These are phyloP conservation scores for Astrephomene gubernaculifera DNA, from an alignment of 139 green algal genomes.

Conservation along the genomic window DNA sequence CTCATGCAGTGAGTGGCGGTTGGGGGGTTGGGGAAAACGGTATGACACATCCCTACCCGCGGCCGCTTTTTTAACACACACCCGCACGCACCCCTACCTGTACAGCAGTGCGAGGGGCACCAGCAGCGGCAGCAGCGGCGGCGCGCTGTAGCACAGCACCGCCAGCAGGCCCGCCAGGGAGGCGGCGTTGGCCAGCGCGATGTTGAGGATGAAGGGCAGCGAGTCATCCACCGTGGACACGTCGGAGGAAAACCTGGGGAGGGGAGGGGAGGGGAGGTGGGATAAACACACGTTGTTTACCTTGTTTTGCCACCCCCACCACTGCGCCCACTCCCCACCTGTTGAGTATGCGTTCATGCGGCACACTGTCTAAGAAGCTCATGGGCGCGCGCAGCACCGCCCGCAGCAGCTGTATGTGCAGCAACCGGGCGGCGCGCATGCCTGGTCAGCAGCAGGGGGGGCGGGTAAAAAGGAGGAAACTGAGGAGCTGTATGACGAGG, in stretches of 20 bases:
- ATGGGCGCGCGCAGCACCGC: conserved; percentile 65
- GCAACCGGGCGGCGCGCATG: conserved; percentile 67
- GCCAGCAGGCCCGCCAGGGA: conserved; percentile 72
- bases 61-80: too few species aligned
- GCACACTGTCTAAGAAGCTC: conserved; percentile 69
- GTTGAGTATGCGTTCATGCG: conserved; percentile 80
- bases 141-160: conserved; percentile 77
- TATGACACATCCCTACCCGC: too few species aligned
- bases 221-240: conserved; percentile 83
- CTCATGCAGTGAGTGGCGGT: not conserved
- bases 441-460: conserved; percentile 47
- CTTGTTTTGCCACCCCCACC: too few species aligned
- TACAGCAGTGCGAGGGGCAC: conserved; percentile 43
- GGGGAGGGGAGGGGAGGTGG: not conserved
- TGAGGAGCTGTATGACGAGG: too few species aligned
- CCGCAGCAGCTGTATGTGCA: conserved; percentile 73
- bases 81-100: conserved; percentile 15
- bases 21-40: not conserved
- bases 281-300: not conserved
- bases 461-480: too few species aligned
- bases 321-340: conserved; percentile 43
- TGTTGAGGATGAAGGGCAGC: conserved; percentile 94
- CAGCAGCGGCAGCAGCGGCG: conserved; percentile 70
- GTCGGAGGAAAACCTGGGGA: conserved; percentile 85
- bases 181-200: conserved; percentile 83